phyloP scores from a whole-genome alignment of 768 basidiomycete genomes.

The Neoboletus brunneissimus region DNA sequence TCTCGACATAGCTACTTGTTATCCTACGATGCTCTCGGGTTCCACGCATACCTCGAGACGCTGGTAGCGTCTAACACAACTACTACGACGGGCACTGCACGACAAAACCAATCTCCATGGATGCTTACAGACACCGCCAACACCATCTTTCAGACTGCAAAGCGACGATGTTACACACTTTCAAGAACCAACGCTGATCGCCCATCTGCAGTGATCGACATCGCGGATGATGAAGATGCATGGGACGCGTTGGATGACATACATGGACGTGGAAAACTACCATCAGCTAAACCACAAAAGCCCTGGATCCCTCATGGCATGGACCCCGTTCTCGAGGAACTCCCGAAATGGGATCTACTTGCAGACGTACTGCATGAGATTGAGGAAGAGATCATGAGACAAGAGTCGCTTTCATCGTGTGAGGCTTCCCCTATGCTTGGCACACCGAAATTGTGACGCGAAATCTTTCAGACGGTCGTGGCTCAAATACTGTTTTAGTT shows the following conservation, averaged over 20 bases:
- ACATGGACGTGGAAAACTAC: slow-evolving; percentile 9
- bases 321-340: slow-evolving; percentile 87
- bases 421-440: background rate
- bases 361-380: slow-evolving; percentile 87
- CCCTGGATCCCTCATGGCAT: slow-evolving; percentile 74
- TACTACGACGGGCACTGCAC: slow-evolving; percentile 47
- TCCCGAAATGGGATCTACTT: slow-evolving; percentile 90
- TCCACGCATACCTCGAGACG: slow-evolving; percentile 89
- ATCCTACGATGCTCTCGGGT: slow-evolving; percentile 86
- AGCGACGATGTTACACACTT: slow-evolving; percentile 74
- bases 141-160: slow-evolving; percentile 76
- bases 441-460: background rate
- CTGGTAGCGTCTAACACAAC: slow-evolving; percentile 64
- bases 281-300: slow-evolving; percentile 10
- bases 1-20: slow-evolving; percentile 55
- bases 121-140: slow-evolving; percentile 91
- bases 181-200: slow-evolving; percentile 28
- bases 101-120: slow-evolving; percentile 80
- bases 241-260: slow-evolving; percentile 72
- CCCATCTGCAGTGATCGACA: slow-evolving; percentile 36
- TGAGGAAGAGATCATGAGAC: slow-evolving; percentile 76
- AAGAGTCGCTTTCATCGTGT: slow-evolving; percentile 41
- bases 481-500: slow-evolving; percentile 75
- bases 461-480: slow-evolving; percentile 37
- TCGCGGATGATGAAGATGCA: slow-evolving; percentile 64